phyloP scores from a whole-genome alignment of 305 asterid species.

The Vinca major region DNA sequence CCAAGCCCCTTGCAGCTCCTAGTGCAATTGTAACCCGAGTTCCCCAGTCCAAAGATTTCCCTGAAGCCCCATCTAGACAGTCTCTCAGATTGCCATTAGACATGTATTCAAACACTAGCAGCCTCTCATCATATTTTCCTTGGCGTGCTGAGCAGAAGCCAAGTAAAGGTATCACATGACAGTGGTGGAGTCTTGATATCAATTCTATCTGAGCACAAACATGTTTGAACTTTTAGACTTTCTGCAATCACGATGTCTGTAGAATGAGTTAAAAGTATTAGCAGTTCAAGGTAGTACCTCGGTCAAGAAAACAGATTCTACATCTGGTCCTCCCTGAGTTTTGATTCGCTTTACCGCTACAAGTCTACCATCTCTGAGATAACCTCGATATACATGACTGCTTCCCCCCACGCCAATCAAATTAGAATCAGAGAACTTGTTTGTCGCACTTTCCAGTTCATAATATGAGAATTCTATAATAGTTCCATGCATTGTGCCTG shows the following conservation, averaged over 20 bases:
- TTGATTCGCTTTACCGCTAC: constrained; percentile 85
- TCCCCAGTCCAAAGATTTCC: constrained; percentile 56
- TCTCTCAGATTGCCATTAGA: constrained; percentile 84
- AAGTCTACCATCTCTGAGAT: constrained; percentile 57
- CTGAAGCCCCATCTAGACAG: constrained; percentile 58
- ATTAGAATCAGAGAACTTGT: constrained; percentile 58
- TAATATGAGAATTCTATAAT: constrained; percentile 56
- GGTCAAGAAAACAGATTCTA: constrained; percentile 60
- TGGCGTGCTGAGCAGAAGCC: constrained; percentile 77
- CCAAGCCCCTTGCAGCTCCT: constrained; percentile 98
- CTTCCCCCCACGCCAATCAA: constrained; percentile 92
- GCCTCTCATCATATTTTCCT: constrained; percentile 69
- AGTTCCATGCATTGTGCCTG: constrained; percentile 48
- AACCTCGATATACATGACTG: constrained; percentile 74
- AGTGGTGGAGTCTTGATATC: constrained; percentile 89
- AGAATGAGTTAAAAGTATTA: not conserved
- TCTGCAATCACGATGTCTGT: not conserved
- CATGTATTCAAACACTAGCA: constrained; percentile 74
- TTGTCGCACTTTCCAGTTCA: constrained; percentile 76
- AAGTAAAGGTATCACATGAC: constrained; percentile 82
- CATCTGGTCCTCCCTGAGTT: constrained; percentile 55
- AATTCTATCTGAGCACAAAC: constrained; percentile 59
- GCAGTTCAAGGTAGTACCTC: constrained; percentile 53
- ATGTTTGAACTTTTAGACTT: not conserved
- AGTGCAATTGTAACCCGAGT: constrained; percentile 71